Conservation (phyloP, 2,329 filamentous ascomycete genomes). For the Aspergillus novoparasiticus region DNA sequence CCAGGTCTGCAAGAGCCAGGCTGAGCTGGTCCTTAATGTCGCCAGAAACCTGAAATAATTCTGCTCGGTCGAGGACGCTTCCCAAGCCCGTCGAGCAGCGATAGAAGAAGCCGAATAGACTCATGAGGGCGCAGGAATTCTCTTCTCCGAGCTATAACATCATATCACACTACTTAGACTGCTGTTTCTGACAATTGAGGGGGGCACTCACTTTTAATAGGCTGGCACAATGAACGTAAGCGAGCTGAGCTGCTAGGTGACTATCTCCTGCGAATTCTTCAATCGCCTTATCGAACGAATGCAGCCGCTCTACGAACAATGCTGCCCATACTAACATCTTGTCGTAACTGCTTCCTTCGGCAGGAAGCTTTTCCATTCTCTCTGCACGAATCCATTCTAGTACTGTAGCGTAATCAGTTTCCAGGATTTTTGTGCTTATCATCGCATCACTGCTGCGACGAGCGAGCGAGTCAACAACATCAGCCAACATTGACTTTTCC, state of each 20-base stretch:
- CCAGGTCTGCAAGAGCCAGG: slow-evolving; percentile 40
- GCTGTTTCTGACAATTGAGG: too few relatives aligned
- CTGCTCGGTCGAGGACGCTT: slow-evolving; percentile 50
- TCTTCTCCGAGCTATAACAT: slow-evolving; percentile 48
- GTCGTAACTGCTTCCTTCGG: slow-evolving; percentile 46
- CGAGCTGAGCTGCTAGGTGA: slow-evolving; percentile 49
- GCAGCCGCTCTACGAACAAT: slow-evolving; percentile 41
- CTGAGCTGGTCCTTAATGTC: slow-evolving; percentile 52
- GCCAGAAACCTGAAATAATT: slow-evolving; percentile 49
- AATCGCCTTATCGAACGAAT: slow-evolving; percentile 41
- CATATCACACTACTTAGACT: neutral
- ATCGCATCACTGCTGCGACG: slow-evolving; percentile 19
- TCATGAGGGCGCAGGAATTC: slow-evolving; percentile 52
- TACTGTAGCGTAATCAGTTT: slow-evolving; percentile 13
- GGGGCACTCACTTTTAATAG: slow-evolving; percentile 49
- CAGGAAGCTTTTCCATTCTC: slow-evolving; percentile 42
- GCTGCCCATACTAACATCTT: slow-evolving; percentile 45
- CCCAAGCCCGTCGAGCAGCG: slow-evolving; percentile 47
- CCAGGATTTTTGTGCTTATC: slow-evolving; percentile 14
- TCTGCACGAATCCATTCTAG: slow-evolving; percentile 42
- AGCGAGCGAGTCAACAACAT: slow-evolving; percentile 17
- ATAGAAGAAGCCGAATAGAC: slow-evolving; percentile 57
- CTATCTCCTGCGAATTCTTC: slow-evolving; percentile 41
- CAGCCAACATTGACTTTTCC: slow-evolving; percentile 16
- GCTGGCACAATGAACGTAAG: slow-evolving; percentile 51